Evolutionary conservation across 139 green algal species (phyloP).

Genomic region (Chlorella vulgaris): DNA sequence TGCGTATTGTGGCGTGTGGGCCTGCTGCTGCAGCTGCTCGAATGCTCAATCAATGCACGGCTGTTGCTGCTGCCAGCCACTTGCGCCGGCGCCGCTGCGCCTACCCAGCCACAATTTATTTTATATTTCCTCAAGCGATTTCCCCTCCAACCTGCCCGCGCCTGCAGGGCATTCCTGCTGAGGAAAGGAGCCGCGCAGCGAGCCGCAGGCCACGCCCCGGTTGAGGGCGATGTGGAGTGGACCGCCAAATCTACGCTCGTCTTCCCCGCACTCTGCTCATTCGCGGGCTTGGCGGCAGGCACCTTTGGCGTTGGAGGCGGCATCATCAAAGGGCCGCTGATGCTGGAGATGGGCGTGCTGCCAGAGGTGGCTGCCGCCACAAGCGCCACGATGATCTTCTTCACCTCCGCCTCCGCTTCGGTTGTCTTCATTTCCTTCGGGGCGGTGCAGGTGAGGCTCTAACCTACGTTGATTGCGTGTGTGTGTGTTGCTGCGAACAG

Average conservation of each 20-base stretch:
- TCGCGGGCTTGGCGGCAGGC: slow-evolving; percentile 66
- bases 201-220: not conserved
- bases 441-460: slow-evolving; percentile 14
- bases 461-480: not conserved
- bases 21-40: no score
- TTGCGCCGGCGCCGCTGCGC: no score
- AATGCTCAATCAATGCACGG: no score
- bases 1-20: no score
- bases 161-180: slow-evolving; percentile 28
- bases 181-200: not conserved
- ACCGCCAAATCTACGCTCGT: slow-evolving; percentile 53
- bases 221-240: slow-evolving; percentile 51
- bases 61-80: no score
- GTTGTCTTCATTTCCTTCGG: slow-evolving; percentile 63
- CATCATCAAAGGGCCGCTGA: slow-evolving; percentile 69
- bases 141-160: not conserved
- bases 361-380: slow-evolving; percentile 69
- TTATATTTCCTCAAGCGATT: no score
- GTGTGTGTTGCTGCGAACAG: not conserved
- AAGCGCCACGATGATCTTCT: slow-evolving; percentile 49
- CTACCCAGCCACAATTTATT: no score
- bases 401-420: slow-evolving; percentile 59
- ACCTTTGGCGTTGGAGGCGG: slow-evolving; percentile 76
- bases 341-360: slow-evolving; percentile 66
- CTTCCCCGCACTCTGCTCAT: slow-evolving; percentile 59